phyloP scores from a whole-genome alignment of 176 grass and related monocot genomes.

The Stipa capillata region DNA sequence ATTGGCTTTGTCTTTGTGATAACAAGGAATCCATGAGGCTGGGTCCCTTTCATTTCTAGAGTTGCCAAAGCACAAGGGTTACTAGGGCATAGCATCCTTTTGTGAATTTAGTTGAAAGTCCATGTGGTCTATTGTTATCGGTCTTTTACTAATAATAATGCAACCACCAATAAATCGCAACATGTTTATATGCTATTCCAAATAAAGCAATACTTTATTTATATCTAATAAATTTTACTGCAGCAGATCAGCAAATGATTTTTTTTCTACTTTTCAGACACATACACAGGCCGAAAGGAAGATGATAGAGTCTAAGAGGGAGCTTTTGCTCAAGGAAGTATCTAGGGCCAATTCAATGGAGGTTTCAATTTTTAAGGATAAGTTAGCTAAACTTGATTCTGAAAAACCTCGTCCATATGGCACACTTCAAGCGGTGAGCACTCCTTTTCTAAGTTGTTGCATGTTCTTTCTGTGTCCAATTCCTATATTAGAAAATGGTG shows the following conservation, averaged over 20 bases:
- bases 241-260: background rate
- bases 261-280: conserved; percentile 46
- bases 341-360: conserved; percentile 40
- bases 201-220: background rate
- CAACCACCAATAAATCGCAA: background rate
- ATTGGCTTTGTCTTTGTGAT: background rate
- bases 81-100: background rate
- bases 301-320: conserved; percentile 80
- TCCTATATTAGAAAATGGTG: background rate
- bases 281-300: conserved; percentile 96
- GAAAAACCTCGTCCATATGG: conserved; percentile 65
- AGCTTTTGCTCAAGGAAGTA: conserved; percentile 56
- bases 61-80: background rate
- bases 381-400: conserved; percentile 56
- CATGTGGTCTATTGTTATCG: background rate
- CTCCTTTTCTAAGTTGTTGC: background rate
- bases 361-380: conserved; percentile 44
- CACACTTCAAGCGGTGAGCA: conserved; percentile 79
- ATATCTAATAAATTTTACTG: background rate
- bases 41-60: background rate
- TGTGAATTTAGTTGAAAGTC: background rate
- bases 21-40: background rate
- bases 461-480: background rate
- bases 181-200: background rate
- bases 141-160: background rate